Conservation (phyloP, 1,284 basidiomycete genomes). For the Papiliotrema laurentii region DNA sequence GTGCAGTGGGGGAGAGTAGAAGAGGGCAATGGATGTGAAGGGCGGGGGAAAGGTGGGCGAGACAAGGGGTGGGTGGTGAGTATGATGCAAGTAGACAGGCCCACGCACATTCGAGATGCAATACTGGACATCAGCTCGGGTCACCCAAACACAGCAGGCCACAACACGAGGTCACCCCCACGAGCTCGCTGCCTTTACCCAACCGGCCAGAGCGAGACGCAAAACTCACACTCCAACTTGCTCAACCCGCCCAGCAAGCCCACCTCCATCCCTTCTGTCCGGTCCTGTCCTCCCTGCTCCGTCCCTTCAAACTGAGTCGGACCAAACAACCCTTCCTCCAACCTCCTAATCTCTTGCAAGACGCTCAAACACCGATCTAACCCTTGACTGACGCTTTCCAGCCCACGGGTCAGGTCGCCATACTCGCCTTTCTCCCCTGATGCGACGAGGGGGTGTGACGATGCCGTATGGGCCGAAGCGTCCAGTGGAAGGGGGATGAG, state of each 20-base stretch:
- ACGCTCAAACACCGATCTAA: not conserved
- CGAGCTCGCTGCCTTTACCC: too few relatives aligned
- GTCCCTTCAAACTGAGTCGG: not conserved
- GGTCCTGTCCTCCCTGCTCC: not conserved
- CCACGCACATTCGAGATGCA: constrained; percentile 6
- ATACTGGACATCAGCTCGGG: not conserved
- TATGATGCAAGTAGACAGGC: not conserved
- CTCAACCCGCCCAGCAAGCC: constrained; percentile 1
- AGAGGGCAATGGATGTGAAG: too few relatives aligned
- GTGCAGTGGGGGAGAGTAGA: too few relatives aligned
- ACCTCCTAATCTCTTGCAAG: not conserved
- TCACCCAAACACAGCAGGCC: not conserved
- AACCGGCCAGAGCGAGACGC: too few relatives aligned
- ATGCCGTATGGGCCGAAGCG: not conserved
- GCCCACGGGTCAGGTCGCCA: not conserved
- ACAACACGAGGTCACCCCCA: not conserved
- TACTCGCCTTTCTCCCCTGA: too few relatives aligned
- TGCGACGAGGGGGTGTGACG: too few relatives aligned
- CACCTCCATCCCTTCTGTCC: constrained; percentile 4
- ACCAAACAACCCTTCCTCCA: constrained; percentile 1
- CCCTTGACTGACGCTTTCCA: not conserved
- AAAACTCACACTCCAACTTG: constrained; percentile 3
- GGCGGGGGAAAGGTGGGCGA: not conserved
- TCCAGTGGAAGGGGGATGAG: not conserved
- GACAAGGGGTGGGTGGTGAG: not conserved